A percentile compares a stretch with the other conserved stretches of the same genome.
phyloP scores from a whole-genome alignment of 2,329 filamentous ascomycete species.

The Fusarium fujikuroi region DNA sequence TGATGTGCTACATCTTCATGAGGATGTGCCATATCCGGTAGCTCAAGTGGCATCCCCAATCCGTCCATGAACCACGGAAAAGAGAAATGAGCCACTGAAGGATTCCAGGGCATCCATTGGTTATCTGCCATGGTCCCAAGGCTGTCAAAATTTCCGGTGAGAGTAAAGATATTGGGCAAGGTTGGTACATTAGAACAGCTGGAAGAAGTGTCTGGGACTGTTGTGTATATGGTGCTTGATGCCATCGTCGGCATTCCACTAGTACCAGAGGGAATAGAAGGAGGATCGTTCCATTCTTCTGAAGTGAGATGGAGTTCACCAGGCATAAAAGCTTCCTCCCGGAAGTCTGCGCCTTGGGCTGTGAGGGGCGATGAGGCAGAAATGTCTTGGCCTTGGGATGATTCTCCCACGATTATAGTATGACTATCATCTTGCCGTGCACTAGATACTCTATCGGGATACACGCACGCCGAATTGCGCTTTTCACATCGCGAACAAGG shows the following conservation, averaged over 20 bases:
- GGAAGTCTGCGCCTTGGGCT: neutral
- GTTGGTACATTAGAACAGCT: neutral
- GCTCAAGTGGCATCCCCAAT: accelerated
- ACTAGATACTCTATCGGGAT: accelerated
- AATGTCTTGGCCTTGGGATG: neutral
- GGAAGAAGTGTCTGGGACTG: neutral
- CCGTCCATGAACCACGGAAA: neutral
- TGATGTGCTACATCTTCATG: neutral
- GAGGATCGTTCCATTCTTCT: neutral
- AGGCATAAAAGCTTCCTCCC: accelerated
- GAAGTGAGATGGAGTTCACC: accelerated
- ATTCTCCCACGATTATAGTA: accelerated
- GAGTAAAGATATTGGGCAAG: neutral
- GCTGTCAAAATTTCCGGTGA: accelerated
- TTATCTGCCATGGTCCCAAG: accelerated
- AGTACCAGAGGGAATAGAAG: neutral
- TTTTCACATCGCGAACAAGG: neutral
- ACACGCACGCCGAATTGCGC: accelerated
- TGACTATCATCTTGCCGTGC: accelerated
- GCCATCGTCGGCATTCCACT: neutral
- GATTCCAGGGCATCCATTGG: neutral
- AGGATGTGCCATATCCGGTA: neutral
- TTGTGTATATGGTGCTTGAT: neutral
- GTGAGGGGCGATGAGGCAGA: neutral
- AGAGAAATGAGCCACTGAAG: accelerated